A percentile compares a stretch with the other conserved stretches of the same genome.
phyloP scores from a whole-genome alignment of 768 basidiomycete genomes.

The Suillus paluster region DNA sequence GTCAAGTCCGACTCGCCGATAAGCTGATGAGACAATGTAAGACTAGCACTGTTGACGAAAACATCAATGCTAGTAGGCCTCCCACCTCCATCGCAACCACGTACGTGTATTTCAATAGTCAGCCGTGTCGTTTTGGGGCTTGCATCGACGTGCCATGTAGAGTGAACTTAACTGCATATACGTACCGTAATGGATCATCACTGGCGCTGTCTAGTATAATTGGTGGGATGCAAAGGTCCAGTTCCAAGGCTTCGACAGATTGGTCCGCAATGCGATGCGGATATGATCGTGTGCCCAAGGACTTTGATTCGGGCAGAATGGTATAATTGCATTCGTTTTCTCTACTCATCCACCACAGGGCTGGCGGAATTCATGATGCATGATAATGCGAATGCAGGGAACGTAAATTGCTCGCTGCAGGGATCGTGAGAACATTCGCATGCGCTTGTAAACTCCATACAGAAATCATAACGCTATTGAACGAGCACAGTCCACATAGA shows the following conservation, averaged over 20 bases:
- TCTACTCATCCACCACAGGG: neutral
- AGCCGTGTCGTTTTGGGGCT: neutral
- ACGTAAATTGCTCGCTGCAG: neutral
- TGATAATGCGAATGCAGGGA: neutral
- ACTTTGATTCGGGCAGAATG: no score
- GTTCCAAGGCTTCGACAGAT: neutral
- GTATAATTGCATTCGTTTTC: neutral
- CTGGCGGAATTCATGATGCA: neutral
- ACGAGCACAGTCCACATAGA: no score
- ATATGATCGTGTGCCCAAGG: no score
- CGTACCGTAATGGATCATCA: neutral
- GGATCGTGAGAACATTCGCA: neutral
- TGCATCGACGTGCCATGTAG: neutral
- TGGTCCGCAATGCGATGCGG: neutral
- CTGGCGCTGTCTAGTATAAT: neutral
- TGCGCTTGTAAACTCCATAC: neutral
- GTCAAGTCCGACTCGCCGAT: no score
- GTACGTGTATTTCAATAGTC: no score
- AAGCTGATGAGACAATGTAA: no score
- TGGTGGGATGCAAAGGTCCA: neutral
- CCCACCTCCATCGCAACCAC: no score
- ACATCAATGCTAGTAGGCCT: no score
- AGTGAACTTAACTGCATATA: no score
- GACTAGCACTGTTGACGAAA: no score
- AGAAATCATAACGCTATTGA: no score